These are phyloP conservation scores for Conoideocrella luteorostrata DNA, from an alignment of 2,329 filamentous ascomycete species.

Conservation along the genomic window DNA sequence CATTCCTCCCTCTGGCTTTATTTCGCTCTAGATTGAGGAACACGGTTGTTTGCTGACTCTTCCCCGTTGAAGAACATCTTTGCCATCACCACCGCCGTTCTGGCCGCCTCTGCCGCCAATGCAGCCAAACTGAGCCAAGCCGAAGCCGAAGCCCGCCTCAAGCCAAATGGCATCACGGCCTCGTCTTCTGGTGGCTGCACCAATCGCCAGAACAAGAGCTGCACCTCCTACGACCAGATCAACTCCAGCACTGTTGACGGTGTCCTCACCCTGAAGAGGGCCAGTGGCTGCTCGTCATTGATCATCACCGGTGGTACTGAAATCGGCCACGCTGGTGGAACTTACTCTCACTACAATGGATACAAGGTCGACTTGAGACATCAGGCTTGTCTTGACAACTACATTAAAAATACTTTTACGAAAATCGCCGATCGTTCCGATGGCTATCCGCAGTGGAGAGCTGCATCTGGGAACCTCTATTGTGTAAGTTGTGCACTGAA, in stretches of 20 bases:
- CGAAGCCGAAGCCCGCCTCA: constrained; percentile 13
- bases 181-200: constrained; percentile 17
- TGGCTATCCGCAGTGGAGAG: constrained; percentile 17
- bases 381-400: constrained; percentile 13
- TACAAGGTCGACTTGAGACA: constrained; percentile 20
- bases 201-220: constrained; percentile 11
- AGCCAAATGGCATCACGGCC: constrained; percentile 16
- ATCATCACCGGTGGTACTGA: constrained; percentile 19
- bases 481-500: constrained; percentile 15
- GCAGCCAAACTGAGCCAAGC: constrained; percentile 14
- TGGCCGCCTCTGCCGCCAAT: constrained; percentile 5
- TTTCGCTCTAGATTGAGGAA: no score
- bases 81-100: constrained; percentile 4
- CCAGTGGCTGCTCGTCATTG: constrained; percentile 14
- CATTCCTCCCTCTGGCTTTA: no score
- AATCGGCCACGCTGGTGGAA: constrained; percentile 14
- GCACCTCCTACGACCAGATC: constrained; percentile 19
- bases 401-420: constrained; percentile 16
- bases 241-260: constrained; percentile 17
- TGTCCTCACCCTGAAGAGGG: constrained; percentile 18
- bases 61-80: neutral
- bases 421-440: constrained; percentile 15
- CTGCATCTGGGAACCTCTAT: constrained; percentile 19
- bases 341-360: constrained; percentile 13
- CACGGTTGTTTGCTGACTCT: neutral